Base-by-base conservation (phyloP, 1,284 basidiomycete species). In the Boletus sp. region DNA sequence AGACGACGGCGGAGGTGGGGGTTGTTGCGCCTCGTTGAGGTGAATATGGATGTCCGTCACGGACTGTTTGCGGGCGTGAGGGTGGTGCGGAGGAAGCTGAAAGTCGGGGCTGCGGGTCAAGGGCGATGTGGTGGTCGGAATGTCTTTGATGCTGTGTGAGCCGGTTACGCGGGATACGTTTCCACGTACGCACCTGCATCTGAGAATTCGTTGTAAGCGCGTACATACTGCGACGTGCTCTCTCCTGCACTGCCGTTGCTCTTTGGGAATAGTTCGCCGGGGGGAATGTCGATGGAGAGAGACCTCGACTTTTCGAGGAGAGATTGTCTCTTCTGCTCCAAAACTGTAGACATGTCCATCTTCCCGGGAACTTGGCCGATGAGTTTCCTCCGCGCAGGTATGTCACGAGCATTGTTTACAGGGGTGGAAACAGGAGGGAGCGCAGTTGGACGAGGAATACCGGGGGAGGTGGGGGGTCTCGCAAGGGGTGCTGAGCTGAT, bases 401-500 rank as follows among this genome's bases (percentile, higher is more conserved):
- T 33, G 20, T 66, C 68, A 36, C 57, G 58, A 11, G 52, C 65
- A 63, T 61, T 55, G 42, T 33, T 67, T 63, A 46, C 67, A 50
- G 48, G 67, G 64, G 49, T 69, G 56, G 33, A 67, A 60, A 41
- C 65, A 15, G 58, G 63, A 4, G 60, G n/a, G 42, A 56, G 27
- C 73, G 70, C 27, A 74, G 67, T 70, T 6, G 78, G 78, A 39
- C 81, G 78, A 45, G 81, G 81, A 4, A 81, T 80, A 9, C 88
- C 86, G n/a, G 89, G 88, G 2, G 88, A 90, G 1, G 89, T 92
- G 0, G 89, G 89, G 1, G 89, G 89, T 51, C 85, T 79, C 12
- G 89, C 82, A 47, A 91, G 75, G 0, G 87, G 87, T 1, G 86
- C 88, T 53, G 86, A 88, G 67, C 86, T 89, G 64, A 91, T 84